A percentile compares a stretch with the other conserved stretches of the same genome.
phyloP scores from a whole-genome alignment of 768 basidiomycete species.

The Lactifluus hygrophoroides region DNA sequence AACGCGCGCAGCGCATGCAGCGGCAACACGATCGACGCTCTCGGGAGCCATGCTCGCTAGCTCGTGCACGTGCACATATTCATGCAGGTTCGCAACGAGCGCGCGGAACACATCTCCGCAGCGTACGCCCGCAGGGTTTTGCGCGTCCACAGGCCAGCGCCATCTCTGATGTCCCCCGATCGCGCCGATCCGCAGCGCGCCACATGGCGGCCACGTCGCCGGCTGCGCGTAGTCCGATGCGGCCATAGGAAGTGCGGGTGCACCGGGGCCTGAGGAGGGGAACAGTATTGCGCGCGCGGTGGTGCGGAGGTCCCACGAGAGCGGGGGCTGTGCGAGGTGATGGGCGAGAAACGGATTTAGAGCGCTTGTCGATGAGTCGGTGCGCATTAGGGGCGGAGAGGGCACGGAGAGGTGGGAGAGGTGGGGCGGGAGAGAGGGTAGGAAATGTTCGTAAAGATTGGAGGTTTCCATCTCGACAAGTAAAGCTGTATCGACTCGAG shows the following conservation, averaged over 20 bases:
- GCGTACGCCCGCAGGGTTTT: constrained; percentile 39
- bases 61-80: constrained; percentile 26
- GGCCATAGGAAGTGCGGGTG: constrained; percentile 24
- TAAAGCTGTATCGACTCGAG: neutral
- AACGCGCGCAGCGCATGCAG: constrained; percentile 19
- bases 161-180: constrained; percentile 41
- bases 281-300: constrained; percentile 19
- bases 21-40: neutral
- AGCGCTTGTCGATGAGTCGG: constrained; percentile 39
- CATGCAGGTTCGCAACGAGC: constrained; percentile 37
- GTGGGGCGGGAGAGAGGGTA: constrained; percentile 35
- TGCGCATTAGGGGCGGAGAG: constrained; percentile 15
- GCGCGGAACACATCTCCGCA: constrained; percentile 43
- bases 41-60: constrained; percentile 21
- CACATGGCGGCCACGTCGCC: constrained; percentile 54
- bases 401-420: constrained; percentile 31
- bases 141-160: constrained; percentile 49
- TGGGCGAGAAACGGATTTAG: constrained; percentile 53
- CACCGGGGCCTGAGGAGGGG: constrained; percentile 25
- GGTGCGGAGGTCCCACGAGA: constrained; percentile 42
- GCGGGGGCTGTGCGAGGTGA: constrained; percentile 32
- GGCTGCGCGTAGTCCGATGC: constrained; percentile 38
- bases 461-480: neutral
- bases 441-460: constrained; percentile 32
- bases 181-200: constrained; percentile 47